These are phyloP conservation scores for Biscogniauxia marginata DNA, from an alignment of 2,329 filamentous ascomycete genomes.

Conservation along the genomic window DNA sequence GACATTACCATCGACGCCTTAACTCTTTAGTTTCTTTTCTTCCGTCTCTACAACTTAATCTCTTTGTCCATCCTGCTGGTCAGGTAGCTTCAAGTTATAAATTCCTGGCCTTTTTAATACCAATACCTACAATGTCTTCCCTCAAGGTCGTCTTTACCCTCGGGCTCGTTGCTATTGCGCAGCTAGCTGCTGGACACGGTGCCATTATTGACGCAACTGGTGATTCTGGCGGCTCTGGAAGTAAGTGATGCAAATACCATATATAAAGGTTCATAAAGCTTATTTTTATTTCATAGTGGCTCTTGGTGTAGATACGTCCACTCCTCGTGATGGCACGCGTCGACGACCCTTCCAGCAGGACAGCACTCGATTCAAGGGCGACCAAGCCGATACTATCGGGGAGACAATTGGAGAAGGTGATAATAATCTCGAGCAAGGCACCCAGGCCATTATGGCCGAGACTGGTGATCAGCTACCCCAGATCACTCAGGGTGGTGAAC, in stretches of 20 bases:
- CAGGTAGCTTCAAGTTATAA: conserved; percentile 20
- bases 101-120: conserved; percentile 10
- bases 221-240: conserved; percentile 56
- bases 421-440: conserved; percentile 58
- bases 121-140: conserved; percentile 25
- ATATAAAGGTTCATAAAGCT: background rate
- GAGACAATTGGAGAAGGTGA: conserved; percentile 56
- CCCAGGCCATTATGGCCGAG: conserved; percentile 54
- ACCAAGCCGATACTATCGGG: conserved; percentile 51
- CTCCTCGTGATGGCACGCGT: conserved; percentile 60
- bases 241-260: conserved; percentile 25
- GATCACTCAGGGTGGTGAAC: conserved; percentile 53
- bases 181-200: conserved; percentile 59
- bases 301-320: conserved; percentile 50
- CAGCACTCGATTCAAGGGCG: conserved; percentile 59
- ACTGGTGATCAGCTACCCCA: conserved; percentile 59
- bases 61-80: conserved; percentile 23
- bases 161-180: conserved; percentile 51
- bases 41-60: background rate
- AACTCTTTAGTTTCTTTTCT: conserved; percentile 6
- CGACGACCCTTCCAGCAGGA: conserved; percentile 64
- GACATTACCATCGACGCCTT: conserved; percentile 17
- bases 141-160: conserved; percentile 36
- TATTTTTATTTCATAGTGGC: conserved; percentile 31
- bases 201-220: conserved; percentile 59